Evolutionary conservation across 148 eudicot genomes (phyloP).

Genomic region (Heliamphora exappendiculata): DNA sequence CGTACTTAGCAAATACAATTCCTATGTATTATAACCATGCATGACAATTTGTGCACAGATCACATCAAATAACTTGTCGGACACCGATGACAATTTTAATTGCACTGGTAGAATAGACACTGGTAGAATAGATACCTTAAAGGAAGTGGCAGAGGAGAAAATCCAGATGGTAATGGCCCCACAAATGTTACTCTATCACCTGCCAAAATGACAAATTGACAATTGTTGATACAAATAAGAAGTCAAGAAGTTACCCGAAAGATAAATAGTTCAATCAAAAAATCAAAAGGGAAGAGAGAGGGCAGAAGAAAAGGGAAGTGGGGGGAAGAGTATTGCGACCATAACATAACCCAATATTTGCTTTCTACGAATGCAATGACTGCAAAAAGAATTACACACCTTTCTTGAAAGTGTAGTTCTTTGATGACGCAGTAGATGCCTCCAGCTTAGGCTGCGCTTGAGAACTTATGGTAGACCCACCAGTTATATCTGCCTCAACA

Average conservation of each 20-base stretch:
- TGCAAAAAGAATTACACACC: constrained; percentile 32
- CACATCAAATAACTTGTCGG: too few species aligned
- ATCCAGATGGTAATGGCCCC: constrained; percentile 41
- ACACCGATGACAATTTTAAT: neutral
- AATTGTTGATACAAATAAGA: constrained; percentile 6
- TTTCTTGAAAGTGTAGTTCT: constrained; percentile 63
- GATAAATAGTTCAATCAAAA: neutral
- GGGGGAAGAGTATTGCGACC: neutral
- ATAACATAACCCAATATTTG: neutral
- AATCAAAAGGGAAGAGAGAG: neutral
- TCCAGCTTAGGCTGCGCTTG: constrained; percentile 78
- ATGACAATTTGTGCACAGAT: too few species aligned
- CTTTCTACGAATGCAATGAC: neutral
- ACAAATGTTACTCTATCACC: constrained; percentile 88
- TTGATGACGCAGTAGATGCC: constrained; percentile 85
- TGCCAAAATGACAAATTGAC: constrained; percentile 24
- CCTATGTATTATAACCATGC: too few species aligned
- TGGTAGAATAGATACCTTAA: constrained; percentile 54
- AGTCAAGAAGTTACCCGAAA: neutral
- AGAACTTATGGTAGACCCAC: constrained; percentile 57
- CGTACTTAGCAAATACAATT: too few species aligned
- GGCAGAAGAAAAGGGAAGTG: too few species aligned
- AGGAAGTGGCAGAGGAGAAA: constrained; percentile 30
- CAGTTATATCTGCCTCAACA: constrained; percentile 79
- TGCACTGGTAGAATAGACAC: constrained; percentile 23